A percentile compares a stretch with the other conserved stretches of the same genome.
Conservation (phyloP, 441 rosid species). For the Pelargonium fulgidum region DNA sequence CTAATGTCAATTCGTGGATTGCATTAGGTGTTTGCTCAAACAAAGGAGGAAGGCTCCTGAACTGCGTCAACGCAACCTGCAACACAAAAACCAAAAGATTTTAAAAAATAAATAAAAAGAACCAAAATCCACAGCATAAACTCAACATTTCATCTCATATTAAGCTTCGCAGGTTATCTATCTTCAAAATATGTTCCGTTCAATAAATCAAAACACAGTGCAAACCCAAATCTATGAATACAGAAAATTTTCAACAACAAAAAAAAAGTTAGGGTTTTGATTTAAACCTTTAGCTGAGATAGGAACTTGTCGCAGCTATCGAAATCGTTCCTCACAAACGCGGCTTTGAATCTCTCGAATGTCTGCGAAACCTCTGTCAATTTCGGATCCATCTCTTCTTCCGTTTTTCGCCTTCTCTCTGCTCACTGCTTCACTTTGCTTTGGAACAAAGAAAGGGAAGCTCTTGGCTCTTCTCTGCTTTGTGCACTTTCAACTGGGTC, state of each 20-base stretch:
- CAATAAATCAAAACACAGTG: background rate
- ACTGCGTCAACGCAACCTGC: constrained; percentile 76
- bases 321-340: constrained; percentile 57
- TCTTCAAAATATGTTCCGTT: background rate
- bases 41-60: constrained; percentile 80
- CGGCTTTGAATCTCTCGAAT: constrained; percentile 78
- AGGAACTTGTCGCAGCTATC: constrained; percentile 44
- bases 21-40: constrained; percentile 67
- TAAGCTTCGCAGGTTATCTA: background rate
- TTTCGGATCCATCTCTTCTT: constrained; percentile 66
- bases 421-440: constrained; percentile 14
- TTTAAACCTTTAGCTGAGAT: constrained; percentile 68
- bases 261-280: constrained; percentile 25
- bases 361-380: constrained; percentile 66
- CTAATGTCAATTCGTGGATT: constrained; percentile 56
- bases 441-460: constrained; percentile 8
- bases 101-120: too few species aligned
- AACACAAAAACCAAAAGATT: constrained; percentile 13
- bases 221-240: constrained; percentile 8
- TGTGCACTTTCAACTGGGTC: background rate
- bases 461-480: background rate
- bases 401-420: background rate
- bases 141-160: background rate
- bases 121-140: background rate
- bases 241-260: background rate